Evolutionary conservation across 2,329 filamentous ascomycete species (phyloP), one percentile per base, ranked within the genome.

Genomic region (Epichloe sp.): DNA sequence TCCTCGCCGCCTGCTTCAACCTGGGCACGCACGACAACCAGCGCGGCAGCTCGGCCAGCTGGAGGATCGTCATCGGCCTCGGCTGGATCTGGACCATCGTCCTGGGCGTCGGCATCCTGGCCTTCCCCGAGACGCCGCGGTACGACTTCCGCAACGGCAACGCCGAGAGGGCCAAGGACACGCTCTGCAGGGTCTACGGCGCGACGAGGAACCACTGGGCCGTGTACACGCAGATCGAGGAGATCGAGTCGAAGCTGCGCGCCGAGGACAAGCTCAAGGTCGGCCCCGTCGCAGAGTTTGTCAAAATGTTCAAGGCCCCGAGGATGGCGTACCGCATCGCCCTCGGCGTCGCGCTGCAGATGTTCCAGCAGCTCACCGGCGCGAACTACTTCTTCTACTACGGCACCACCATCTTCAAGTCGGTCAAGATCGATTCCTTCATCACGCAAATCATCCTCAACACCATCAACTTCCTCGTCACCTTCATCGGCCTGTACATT

Each of bases 361-460:
- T 79, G 60, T 76, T 84, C 36, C 83, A 86, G 62, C 83, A 86
- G 58, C 70, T 86, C 0, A 85, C 79, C 0, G 80, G 82, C 42
- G 80, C 79, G 34, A 84, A 84, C 59, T 83, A 79, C 64, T 82
- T 80, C 68, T 83, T 83, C 61, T 79, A 79, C 63, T 85, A 82
- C 51, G 76, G 75, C 5, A 80, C 77, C 23, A 73, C 71, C n/a
- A 70, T 74, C 55, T 74, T 74, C 54, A 55, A 48, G 5, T 71
- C 71, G 0, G 71, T 74, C 7, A 61, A 63, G 3, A 73, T 74
- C 53, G 76, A 83, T 65, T 78, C 77, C 26, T 86, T 80, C 60
- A 71, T 83, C 48, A 85, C 80, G 0, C 79, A 83, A 55, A 82
- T 85, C 57, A 84, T 85, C 52, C 72, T 85, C 34, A 77, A 77